Percentiles rank a stretch among this genome's conserved stretches.
phyloP scores from a whole-genome alignment of 2,329 filamentous ascomycete species.

The Venturia nashicola region DNA sequence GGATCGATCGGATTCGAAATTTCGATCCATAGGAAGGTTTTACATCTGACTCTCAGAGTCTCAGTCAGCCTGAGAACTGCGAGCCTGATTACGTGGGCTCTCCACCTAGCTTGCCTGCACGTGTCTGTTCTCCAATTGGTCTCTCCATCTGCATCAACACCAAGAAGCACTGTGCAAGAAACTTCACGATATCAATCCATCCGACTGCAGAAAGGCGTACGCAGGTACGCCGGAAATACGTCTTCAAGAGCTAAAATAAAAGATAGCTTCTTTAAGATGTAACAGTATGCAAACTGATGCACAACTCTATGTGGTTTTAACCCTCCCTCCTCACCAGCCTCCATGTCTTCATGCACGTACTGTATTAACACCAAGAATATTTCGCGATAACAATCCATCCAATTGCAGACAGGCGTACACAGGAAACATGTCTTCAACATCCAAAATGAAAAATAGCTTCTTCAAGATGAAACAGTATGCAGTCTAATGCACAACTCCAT shows the following conservation, averaged over 20 bases:
- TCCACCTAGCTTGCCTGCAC: neutral
- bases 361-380: neutral
- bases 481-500: neutral
- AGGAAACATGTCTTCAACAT: neutral
- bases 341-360: too few relatives aligned
- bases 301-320: neutral
- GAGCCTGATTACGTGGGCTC: neutral
- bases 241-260: neutral
- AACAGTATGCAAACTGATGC: neutral
- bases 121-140: neutral
- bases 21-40: neutral
- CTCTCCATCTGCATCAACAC: neutral
- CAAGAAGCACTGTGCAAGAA: too few relatives aligned
- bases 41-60: neutral
- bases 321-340: neutral
- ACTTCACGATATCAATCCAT: neutral
- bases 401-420: neutral
- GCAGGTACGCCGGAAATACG: neutral
- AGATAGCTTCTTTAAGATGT: neutral
- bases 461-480: neutral
- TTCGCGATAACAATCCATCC: neutral
- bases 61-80: neutral
- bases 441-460: neutral
- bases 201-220: neutral
- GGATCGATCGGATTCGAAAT: neutral